A percentile compares a stretch with the other conserved stretches of the same genome.
Evolutionary conservation across 176 grass and related monocot genomes (phyloP).

Genomic region (Canna indica): DNA sequence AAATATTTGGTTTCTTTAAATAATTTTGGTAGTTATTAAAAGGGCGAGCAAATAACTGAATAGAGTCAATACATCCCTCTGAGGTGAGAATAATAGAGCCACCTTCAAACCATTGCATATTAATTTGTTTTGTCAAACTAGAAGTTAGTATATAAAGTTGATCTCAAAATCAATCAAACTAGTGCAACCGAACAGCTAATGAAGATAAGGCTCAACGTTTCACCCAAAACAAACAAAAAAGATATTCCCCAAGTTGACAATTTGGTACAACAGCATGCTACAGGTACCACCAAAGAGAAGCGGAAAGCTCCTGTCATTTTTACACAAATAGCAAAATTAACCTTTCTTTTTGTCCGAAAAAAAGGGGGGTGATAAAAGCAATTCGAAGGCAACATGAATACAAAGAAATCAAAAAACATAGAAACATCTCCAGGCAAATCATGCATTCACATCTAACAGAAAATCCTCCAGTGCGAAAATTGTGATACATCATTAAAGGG

Average conservation of each 20-base stretch:
- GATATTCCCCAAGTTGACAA: background rate
- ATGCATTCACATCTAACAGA: background rate
- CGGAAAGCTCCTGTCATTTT: too few species aligned
- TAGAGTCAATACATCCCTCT: background rate
- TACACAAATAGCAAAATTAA: background rate
- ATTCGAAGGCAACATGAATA: background rate
- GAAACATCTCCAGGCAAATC: too few species aligned
- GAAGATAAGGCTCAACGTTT: too few species aligned
- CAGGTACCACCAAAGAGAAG: background rate
- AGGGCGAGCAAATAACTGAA: too few species aligned
- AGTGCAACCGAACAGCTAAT: too few species aligned
- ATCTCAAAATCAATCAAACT: background rate
- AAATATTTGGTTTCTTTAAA: too few species aligned
- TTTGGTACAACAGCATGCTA: background rate
- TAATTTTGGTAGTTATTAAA: too few species aligned
- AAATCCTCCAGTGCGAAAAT: background rate
- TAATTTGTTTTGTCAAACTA: background rate
- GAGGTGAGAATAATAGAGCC: background rate
- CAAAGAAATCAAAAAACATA: background rate
- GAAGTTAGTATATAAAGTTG: background rate
- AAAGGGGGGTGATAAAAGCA: too few species aligned
- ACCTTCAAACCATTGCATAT: background rate
- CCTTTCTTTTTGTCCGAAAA: too few species aligned
- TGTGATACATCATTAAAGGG: background rate
- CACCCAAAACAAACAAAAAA: too few species aligned